Evolutionary conservation across 352 stramenopile genomes (phyloP).

Genomic region (Globisporangium rhizosaccharum): DNA sequence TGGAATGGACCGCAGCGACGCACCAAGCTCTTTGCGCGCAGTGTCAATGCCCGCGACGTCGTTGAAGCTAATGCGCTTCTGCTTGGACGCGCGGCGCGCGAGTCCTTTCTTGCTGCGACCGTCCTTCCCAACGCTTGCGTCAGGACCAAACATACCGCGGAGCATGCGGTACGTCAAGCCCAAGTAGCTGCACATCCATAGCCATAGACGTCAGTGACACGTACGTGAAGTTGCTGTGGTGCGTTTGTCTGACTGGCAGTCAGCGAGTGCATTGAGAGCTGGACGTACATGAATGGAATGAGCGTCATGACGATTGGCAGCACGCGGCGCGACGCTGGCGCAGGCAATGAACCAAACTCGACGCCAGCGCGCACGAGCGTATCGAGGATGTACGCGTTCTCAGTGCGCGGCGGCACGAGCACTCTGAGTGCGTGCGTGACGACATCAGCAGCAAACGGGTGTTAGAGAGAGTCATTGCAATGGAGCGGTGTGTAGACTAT

Average conservation of each 20-base stretch:
- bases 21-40: constrained; percentile 89
- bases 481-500: no score
- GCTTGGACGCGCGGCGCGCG: constrained; percentile 19
- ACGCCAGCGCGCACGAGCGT: constrained; percentile 52
- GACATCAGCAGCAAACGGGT: constrained; percentile 1
- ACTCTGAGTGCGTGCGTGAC: constrained; percentile 30
- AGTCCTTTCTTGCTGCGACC: constrained; percentile 44
- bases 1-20: constrained; percentile 3
- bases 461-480: not conserved
- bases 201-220: not conserved
- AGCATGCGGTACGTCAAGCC: constrained; percentile 84
- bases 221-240: not conserved
- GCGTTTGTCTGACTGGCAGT: no score
- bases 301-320: constrained; percentile 57
- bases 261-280: not conserved
- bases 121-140: constrained; percentile 60
- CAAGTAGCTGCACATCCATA: constrained; percentile 46
- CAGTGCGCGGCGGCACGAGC: constrained; percentile 62
- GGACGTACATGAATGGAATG: constrained; percentile 61
- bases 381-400: constrained; percentile 67
- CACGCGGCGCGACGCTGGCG: constrained; percentile 38
- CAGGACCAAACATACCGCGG: constrained; percentile 46
- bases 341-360: constrained; percentile 57
- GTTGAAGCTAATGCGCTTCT: constrained; percentile 78
- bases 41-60: constrained; percentile 92